phyloP scores from a whole-genome alignment of 805 yeast genomes.

The Saccharomycopsis olivae region DNA sequence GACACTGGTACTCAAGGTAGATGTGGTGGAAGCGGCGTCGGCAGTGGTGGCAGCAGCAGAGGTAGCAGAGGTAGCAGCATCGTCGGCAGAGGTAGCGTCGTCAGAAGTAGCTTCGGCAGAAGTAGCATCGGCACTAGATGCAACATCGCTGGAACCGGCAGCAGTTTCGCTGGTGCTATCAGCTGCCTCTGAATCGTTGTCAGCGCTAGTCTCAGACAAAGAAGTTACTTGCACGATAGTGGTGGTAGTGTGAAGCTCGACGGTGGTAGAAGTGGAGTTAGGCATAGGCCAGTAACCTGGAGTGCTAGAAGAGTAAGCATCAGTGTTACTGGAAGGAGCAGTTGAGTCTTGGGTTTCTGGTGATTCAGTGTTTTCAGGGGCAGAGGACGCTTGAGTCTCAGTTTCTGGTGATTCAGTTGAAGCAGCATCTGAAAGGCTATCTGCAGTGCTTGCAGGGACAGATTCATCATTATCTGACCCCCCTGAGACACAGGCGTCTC shows the following conservation, averaged over 20 bases:
- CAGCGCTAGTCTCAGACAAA: background rate
- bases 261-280: background rate
- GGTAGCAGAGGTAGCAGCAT: background rate
- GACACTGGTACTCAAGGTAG: background rate
- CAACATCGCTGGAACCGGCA: background rate
- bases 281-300: too few species aligned
- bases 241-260: too few species aligned
- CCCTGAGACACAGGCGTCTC: too few species aligned
- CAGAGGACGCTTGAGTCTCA: background rate
- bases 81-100: background rate
- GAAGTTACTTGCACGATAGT: too few species aligned
- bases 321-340: background rate
- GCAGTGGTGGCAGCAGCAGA: background rate
- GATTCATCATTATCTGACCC: too few species aligned
- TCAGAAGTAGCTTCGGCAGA: background rate
- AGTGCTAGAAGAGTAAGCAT: too few species aligned
- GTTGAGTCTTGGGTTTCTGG: background rate
- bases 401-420: background rate
- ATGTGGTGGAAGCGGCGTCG: background rate
- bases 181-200: background rate
- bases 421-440: background rate
- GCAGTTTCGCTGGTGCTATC: background rate
- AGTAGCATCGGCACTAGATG: background rate
- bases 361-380: background rate
- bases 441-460: background rate